Base-by-base conservation (phyloP, 1,139 yeast genomes). In the Saccharomycopsis crataegensis region DNA sequence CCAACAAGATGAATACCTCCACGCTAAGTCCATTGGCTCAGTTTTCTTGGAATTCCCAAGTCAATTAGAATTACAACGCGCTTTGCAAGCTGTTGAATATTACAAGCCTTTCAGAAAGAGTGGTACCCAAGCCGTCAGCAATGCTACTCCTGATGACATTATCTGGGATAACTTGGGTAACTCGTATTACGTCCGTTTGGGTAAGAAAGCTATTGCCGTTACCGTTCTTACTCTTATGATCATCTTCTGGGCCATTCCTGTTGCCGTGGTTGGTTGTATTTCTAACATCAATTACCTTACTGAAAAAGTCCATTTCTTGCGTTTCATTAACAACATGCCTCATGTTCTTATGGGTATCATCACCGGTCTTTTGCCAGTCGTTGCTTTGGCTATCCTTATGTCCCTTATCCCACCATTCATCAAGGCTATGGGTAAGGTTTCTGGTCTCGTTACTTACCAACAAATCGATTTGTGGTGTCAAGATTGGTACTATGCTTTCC, bases 161-260 rank as follows among this genome's bases (percentile, higher is more conserved):
- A 75, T 88, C 61, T 93, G 99, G 99, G 76, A 78, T 57, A 93
- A 91, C 66, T 72, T 90, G 77, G 77, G 94, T 62, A 68, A 89
- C 68, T 77, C 79, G 59, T 87, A 96, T 95, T 84, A 90, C 86
- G 95, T 86, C 70, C 76, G 90, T 62, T 68, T 85, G 49, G 69
- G 79, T 36, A 78, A 93, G 70, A 69, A 72, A 48, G 65, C 79
- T 33, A 78, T 77, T 56, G 86, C 96, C 0, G 63, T 74, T 52
- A 75, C 83, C 17, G 80, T 82, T 12, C 77, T 89, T 59, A 65
- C 74, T 44, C 82, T 80, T 1, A 68, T 85, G 64, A 79, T 89
- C 59, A 77, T 91, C 54, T 85, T 90, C 67, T 93, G 98, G 98
- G 79, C 96, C 57, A 76, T 90, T 62, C 98, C 98, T 16, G 97